These are phyloP conservation scores for Pseudohyphozyma bogoriensis DNA, from an alignment of 768 basidiomycete species.

Conservation along the genomic window DNA sequence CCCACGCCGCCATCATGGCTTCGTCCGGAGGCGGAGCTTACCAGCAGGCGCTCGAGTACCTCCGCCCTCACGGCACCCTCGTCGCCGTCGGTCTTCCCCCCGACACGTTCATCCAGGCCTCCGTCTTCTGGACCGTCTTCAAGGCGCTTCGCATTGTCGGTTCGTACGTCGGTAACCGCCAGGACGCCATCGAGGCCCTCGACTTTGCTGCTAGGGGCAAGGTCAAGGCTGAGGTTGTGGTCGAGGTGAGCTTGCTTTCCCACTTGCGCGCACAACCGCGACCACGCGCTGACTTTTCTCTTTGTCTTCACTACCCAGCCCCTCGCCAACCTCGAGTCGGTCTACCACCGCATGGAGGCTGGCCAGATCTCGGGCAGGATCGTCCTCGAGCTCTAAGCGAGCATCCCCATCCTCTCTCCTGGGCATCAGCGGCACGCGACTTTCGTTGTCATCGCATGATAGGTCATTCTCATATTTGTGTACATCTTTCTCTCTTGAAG, in stretches of 20 bases:
- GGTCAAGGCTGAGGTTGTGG: slow-evolving; percentile 67
- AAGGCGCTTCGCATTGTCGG: slow-evolving; percentile 39
- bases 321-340: slow-evolving; percentile 61
- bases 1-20: slow-evolving; percentile 48
- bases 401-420: not conserved
- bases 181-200: slow-evolving; percentile 44
- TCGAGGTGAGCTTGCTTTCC: too few species aligned
- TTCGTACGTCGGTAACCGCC: slow-evolving; percentile 48
- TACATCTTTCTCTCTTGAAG: too few species aligned
- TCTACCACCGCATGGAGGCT: slow-evolving; percentile 29
- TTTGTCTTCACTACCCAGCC: slow-evolving; percentile 62
- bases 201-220: slow-evolving; percentile 61
- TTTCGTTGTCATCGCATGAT: too few species aligned
- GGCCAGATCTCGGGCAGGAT: slow-evolving; percentile 32
- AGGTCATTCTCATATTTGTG: too few species aligned
- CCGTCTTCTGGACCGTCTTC: slow-evolving; percentile 57
- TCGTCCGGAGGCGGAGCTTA: slow-evolving; percentile 41
- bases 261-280: too few species aligned
- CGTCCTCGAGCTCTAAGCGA: slow-evolving; percentile 28
- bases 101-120: slow-evolving; percentile 49
- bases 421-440: too few species aligned
- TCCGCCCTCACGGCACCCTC: slow-evolving; percentile 59
- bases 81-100: slow-evolving; percentile 70
- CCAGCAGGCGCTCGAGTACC: slow-evolving; percentile 48
- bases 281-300: too few species aligned